phyloP scores from a whole-genome alignment of 345 rosid species.

The Cardamine resedifolia region DNA sequence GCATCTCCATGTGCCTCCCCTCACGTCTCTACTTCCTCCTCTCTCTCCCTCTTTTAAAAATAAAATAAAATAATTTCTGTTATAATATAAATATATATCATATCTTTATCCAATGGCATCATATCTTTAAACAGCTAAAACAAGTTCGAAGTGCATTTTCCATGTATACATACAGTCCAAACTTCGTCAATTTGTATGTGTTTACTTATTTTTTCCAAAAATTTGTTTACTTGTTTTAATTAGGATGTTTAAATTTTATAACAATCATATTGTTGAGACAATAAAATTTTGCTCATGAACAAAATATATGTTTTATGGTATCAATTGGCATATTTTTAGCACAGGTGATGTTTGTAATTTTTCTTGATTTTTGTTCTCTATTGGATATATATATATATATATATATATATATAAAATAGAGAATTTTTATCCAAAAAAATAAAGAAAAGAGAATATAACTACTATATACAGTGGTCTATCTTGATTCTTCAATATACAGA shows the following conservation, averaged over 20 bases:
- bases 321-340: neutral
- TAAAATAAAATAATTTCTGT: too few species aligned
- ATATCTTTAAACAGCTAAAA: neutral
- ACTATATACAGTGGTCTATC: neutral
- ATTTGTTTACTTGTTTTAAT: neutral
- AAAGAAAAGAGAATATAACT: neutral
- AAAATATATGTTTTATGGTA: neutral
- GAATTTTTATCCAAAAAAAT: neutral
- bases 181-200: neutral
- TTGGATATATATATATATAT: neutral
- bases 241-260: neutral
- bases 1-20: constrained; percentile 44
- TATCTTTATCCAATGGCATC: neutral
- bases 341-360: neutral
- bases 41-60: neutral
- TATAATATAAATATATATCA: neutral
- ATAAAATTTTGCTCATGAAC: neutral
- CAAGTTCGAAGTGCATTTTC: neutral
- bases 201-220: neutral
- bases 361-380: neutral
- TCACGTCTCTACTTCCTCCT: constrained; percentile 29
- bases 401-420: too few species aligned
- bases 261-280: neutral
- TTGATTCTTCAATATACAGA: constrained; percentile 16
- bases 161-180: neutral